These are phyloP conservation scores for Apiotrichum gamsii DNA, from an alignment of 1,284 basidiomycete genomes.

Conservation along the genomic window DNA sequence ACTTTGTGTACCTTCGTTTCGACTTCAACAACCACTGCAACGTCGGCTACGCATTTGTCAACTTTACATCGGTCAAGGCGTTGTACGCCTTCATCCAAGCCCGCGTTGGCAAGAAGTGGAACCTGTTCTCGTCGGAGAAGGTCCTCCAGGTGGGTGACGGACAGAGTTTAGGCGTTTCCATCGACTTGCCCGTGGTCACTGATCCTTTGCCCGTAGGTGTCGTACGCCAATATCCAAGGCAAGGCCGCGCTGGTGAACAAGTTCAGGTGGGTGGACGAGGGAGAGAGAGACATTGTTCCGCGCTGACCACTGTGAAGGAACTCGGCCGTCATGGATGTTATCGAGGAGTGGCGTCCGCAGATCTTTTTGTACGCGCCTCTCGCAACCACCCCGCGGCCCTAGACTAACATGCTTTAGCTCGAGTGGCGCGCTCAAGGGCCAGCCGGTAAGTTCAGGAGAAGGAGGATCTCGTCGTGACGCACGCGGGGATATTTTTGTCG, in stretches of 20 bases:
- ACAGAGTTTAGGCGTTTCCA: constrained; percentile 1
- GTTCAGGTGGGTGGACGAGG: constrained; percentile 33
- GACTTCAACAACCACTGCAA: constrained; percentile 48
- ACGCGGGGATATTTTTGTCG: not conserved
- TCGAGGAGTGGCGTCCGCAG: constrained; percentile 43
- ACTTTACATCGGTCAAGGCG: constrained; percentile 36
- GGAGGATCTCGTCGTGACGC: not conserved
- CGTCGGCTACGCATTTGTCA: constrained; percentile 46
- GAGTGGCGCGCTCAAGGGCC: constrained; percentile 31
- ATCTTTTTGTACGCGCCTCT: constrained; percentile 37
- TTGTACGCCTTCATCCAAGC: constrained; percentile 37
- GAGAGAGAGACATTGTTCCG: too few relatives aligned
- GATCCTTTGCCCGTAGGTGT: constrained; percentile 25
- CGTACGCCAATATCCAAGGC: constrained; percentile 47
- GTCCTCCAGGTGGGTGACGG: constrained; percentile 47
- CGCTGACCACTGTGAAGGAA: constrained; percentile 32
- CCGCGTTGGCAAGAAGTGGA: constrained; percentile 44
- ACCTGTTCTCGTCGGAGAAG: constrained; percentile 46
- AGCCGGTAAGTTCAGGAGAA: constrained; percentile 12
- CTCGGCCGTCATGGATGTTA: constrained; percentile 42
- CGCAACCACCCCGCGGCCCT: not conserved
- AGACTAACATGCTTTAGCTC: constrained; percentile 21
- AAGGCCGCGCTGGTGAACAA: constrained; percentile 43
- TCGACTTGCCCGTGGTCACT: not conserved
- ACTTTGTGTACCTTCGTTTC: constrained; percentile 47